These are phyloP conservation scores for Fusarium robinianum DNA, from an alignment of 2,329 filamentous ascomycete species.

Conservation along the genomic window DNA sequence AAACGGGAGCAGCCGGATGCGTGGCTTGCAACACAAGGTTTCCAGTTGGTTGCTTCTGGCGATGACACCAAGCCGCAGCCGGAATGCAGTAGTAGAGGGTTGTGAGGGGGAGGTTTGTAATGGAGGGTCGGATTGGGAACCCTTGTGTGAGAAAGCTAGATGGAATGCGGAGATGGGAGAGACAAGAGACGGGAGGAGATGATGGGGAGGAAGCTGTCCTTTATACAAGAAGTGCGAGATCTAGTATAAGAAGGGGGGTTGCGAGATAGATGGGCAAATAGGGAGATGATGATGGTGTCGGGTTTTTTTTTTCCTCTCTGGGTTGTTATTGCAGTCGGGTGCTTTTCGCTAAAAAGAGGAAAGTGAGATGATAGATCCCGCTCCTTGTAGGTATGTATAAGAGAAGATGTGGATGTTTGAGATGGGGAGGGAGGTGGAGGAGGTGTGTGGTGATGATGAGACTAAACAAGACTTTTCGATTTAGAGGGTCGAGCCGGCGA, in stretches of 20 bases:
- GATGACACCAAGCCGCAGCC: constrained; percentile 28
- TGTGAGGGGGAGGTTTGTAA: constrained; percentile 20
- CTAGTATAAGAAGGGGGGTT: no score
- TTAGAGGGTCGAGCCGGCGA: constrained; percentile 20
- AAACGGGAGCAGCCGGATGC: constrained; percentile 22
- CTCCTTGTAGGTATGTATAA: no score
- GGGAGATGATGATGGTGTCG: no score
- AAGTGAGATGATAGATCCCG: no score
- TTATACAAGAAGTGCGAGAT: no score
- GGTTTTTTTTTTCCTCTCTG: no score
- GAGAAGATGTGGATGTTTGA: constrained; percentile 1
- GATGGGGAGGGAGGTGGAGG: neutral
- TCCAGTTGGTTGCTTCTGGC: constrained; percentile 20
- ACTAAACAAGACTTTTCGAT: neutral
- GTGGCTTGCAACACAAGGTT: constrained; percentile 11
- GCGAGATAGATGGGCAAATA: no score
- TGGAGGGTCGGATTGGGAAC: constrained; percentile 8
- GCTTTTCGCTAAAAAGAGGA: no score
- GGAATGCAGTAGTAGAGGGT: constrained; percentile 1
- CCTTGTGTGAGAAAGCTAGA: neutral
- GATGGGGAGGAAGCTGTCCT: neutral
- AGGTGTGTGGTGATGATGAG: constrained; percentile 5
- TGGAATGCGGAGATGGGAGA: neutral
- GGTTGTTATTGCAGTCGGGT: no score
- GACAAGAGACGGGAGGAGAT: neutral